Base-by-base conservation (phyloP, 1,139 yeast genomes). In the Hyphopichia fennica region DNA sequence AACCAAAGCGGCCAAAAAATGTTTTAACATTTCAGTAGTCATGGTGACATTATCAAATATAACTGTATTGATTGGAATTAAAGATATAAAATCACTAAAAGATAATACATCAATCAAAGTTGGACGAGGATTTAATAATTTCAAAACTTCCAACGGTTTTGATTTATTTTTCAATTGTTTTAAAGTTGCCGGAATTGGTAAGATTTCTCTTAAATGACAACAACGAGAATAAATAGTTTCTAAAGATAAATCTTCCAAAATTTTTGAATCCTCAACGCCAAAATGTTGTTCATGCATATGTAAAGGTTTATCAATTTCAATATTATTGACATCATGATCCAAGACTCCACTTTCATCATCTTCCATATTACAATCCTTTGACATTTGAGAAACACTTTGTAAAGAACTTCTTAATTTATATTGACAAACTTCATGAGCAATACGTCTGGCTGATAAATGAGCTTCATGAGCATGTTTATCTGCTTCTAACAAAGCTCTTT, bases 71-170 rank as follows among this genome's bases (percentile, higher is more conserved):
- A 91, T 83, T 1, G 96, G 96, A 0, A 88, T 87, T 35, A 89
- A 84, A 1, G 96, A 79, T 42, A 91, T 71, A 56, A 91, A 91
- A 61, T 91, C 98, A 47, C 91, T 78, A 59, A 91, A 89, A 3
- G 97, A 87, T 44, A 89, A 74, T 8, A 90, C 80, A 65, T 91
- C 98, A 53, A 91, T 88, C 50, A 90, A 66, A 0, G 98, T 90
- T 2, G 98, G 98, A 49, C 84, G 82, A 8, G 97, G 96, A 60
- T 91, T 91, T 54, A 90, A 72, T 63, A 91, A 75, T 55, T 88
- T 86, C 47, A 91, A 67, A 7, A 84, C 84, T 44, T 84, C 87
- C 39, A 91, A 67, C 1, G 96, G 96, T 35, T 83, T 77, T 1
- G 82, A 63, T 54, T 87, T 87, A 46, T 82, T 82, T 56, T 85